Percentiles rank a stretch among this genome's conserved stretches.
Evolutionary conservation across 345 rosid genomes (phyloP).

Genomic region (Conringia planisiliqua): DNA sequence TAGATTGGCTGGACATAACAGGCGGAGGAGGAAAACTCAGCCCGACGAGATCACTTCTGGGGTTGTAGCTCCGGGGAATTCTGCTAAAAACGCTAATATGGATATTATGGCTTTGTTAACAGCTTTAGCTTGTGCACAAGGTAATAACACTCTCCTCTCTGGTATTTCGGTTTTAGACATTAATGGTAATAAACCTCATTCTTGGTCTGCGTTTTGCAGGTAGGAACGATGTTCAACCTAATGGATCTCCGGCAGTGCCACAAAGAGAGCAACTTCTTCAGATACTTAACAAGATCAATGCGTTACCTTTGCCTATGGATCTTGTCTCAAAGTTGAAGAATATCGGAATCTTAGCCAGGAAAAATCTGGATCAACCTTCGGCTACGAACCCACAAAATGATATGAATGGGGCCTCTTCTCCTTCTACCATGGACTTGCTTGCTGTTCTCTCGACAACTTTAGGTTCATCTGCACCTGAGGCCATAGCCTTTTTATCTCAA

Average conservation of each 20-base stretch:
- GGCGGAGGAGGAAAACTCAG: constrained; percentile 77
- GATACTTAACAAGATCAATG: constrained; percentile 76
- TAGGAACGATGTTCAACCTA: constrained; percentile 40
- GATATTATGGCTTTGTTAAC: constrained; percentile 67
- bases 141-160: constrained; percentile 31
- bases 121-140: constrained; percentile 64
- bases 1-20: constrained; percentile 77
- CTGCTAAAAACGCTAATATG: constrained; percentile 42
- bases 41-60: constrained; percentile 58
- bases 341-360: constrained; percentile 43
- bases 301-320: constrained; percentile 67
- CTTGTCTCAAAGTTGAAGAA: constrained; percentile 56
- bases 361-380: constrained; percentile 41
- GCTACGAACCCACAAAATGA: constrained; percentile 33
- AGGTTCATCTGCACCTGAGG: constrained; percentile 57
- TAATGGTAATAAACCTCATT: constrained; percentile 3
- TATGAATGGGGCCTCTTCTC: constrained; percentile 41
- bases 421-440: constrained; percentile 69
- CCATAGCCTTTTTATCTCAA: constrained; percentile 48
- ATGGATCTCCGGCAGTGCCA: constrained; percentile 37
- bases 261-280: constrained; percentile 66
- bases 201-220: constrained; percentile 38
- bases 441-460: constrained; percentile 68
- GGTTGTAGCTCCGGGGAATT: constrained; percentile 41
- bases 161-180: background rate